Base-by-base conservation (phyloP, 2,329 filamentous ascomycete genomes). In the Alternaria longipes region DNA sequence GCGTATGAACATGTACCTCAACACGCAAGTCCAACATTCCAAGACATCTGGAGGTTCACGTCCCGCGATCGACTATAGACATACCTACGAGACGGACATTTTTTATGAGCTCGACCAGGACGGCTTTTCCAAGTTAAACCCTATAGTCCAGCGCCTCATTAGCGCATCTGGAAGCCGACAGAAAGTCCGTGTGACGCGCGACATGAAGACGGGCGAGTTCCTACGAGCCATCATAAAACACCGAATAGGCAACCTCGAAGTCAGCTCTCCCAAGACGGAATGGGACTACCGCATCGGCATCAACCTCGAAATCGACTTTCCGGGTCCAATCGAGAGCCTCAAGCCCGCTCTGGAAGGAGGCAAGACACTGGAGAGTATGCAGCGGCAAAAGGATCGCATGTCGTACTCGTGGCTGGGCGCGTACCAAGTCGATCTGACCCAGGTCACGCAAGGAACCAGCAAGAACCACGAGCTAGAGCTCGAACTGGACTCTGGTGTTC, bases 251-350 rank as follows among this genome's bases (percentile, higher is more conserved):
- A 93, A 99, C 76, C 82, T 97, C n/a, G 91, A 97, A 71, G 86
- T 99, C 18, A 90, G 91, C 79, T 91, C 93, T 69, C 94, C 95
- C 0, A 83, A 84, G 51, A 87, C 86, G 8, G 87, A 88, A 3
- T 91, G 97, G 73, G 95, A 99, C 79, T 97, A 93, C 80, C 91
- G 95, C 11, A 90, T 99, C 68, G 97, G 93, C 71, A 89, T 99
- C 74, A 98, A 97, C 74, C 86, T 99, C 2, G 96, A 99, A 87
- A 93, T 96, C 87, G 86, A 90, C 55, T 97, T 90, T 82, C 75
- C 80, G 4, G 92, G 93, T 24, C 83, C 87, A 2, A 72, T 91
- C 0, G 83, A 88, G 8, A 81, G 82, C 22, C 78, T 89, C 3
- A 76, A 81, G 0, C 78, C 83, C 4, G 71, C 77, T 12, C 71